Evolutionary conservation across 768 basidiomycete genomes (phyloP).

Genomic region (Rhizopogon salebrosus): DNA sequence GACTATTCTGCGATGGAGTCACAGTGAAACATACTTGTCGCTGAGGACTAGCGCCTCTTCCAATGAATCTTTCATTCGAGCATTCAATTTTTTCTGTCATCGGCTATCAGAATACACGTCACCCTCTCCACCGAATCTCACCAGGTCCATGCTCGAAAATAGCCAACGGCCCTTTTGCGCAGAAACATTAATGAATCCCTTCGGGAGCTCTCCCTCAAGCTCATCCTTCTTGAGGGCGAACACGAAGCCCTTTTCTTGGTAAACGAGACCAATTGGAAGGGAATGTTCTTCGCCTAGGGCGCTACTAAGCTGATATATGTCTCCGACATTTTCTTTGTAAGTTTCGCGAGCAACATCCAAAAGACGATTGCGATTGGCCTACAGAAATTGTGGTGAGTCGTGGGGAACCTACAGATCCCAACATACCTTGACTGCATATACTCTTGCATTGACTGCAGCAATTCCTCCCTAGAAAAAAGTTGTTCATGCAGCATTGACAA

Average conservation of each 20-base stretch:
- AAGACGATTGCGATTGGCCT: slow-evolving; percentile 76
- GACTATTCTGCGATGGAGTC: not conserved
- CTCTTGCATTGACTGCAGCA: slow-evolving; percentile 68
- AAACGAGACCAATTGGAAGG: slow-evolving; percentile 60
- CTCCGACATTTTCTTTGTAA: slow-evolving; percentile 87
- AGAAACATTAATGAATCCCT: slow-evolving; percentile 63
- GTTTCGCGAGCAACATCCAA: slow-evolving; percentile 95
- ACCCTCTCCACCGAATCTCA: slow-evolving; percentile 27
- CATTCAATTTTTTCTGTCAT: slow-evolving; percentile 77
- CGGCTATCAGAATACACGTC: not conserved
- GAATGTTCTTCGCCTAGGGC: slow-evolving; percentile 56
- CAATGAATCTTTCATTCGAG: slow-evolving; percentile 85
- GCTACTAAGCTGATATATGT: slow-evolving; percentile 69
- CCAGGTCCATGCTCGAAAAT: slow-evolving; percentile 81
- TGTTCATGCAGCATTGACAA: not conserved
- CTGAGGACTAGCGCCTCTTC: slow-evolving; percentile 86
- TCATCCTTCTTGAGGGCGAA: slow-evolving; percentile 61
- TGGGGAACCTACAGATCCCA: not conserved
- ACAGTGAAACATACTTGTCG: slow-evolving; percentile 48
- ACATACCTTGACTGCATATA: slow-evolving; percentile 80
- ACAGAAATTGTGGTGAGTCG: not conserved
- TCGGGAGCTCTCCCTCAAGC: slow-evolving; percentile 52
- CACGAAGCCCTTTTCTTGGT: slow-evolving; percentile 71
- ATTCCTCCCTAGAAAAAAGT: slow-evolving; percentile 52
- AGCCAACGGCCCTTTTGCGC: slow-evolving; percentile 65